Base-by-base conservation (phyloP, 1,284 basidiomycete species). In the Vanrija sp. region DNA sequence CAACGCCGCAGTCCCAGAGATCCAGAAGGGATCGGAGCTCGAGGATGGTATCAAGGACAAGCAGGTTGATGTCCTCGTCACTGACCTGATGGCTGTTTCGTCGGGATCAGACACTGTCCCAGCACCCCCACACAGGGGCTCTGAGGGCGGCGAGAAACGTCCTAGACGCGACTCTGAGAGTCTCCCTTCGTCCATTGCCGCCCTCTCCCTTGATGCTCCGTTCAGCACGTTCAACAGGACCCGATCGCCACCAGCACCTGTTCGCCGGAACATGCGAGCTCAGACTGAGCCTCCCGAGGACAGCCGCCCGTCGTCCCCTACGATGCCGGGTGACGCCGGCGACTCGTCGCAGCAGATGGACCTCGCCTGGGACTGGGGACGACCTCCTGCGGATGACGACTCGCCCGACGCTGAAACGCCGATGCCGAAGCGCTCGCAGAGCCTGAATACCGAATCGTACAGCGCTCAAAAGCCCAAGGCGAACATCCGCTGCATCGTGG, bases 361-460 rank as follows among this genome's bases (percentile, higher is more conserved):
- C 54, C 71, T 72, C 52, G 72, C 74, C 14, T 77, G 75, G 75
- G 71, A 73, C 43, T 74, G 73, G 66, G 72, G 72, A 38, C 63
- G 58, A 12, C 59, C 64, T 38, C 65, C 66, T 18, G 60, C 53
- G 8, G 50, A 38, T 16, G 61, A 51, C 3, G 55, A 54, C 12
- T 34, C 34, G 9, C 9, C 9, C 9, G 34, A 34, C 34, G 34
- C 34, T 34, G 34, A 34, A 34, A 34, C 34, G 14, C 34, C 34
- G 34, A 34, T 34, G n/a, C 52, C 51, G 1, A 47, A 54, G 14
- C 58, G 54, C 29, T 42, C 51, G 12, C 52, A 51, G 21, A 54
- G 51, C 48, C 38, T 58, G 18, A 47, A 56, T 12, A 45, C 49
- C 6, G 34, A 34, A 5, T 34, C 34, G 34, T 12, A 12, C 34